Base-by-base conservation (phyloP, 345 rosid genomes). In the Excoecaria cochinchinensis region DNA sequence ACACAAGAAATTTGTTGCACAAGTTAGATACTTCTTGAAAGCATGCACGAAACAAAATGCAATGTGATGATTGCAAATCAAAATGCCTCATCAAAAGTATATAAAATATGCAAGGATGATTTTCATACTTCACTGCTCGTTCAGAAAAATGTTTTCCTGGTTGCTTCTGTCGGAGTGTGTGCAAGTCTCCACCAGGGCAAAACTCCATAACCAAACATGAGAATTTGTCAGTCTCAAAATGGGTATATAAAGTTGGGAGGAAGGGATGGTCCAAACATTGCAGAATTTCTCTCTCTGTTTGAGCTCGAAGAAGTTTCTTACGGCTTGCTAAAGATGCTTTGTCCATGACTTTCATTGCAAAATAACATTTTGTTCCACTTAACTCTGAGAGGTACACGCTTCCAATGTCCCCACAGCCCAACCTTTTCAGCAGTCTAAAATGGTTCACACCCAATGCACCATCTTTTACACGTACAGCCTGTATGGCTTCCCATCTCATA, bases 151-250 rank as follows among this genome's bases (percentile, higher is more conserved):
- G 91, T 76, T 92, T 92, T 76, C 95, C 97, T 0, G 95, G 89
- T 64, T 92, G 97, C 80, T 87, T 87, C 84, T 92, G 97, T 21
- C 97, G 80, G 47, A 91, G 91, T 0, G 90, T 90, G 79, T 91
- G 97, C 90, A 91, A 81, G 66, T 92, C 97, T 40, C 97, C 94
- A n/a, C 97, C 97, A 51, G 97, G 97, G 64, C 94, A 91, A 74
- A 88, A 89, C 85, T 91, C 97, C 93, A 91, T 91, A 62, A 90
- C 94, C 86, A 91, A 86, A 72, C 94, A 91, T 50, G 93, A 91
- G 84, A 89, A 91, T 66, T 91, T 91, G 71, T 89, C 97, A 0
- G 97, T 89, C 82, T 91, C 97, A 15, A 91, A 92, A 85, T 92
- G 92, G 57, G 91, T 77, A 62, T 92, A 92, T 69, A 92, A 84